Base-by-base conservation (phyloP, 176 grass and related monocot species). In the Eragrostis nindensis region DNA sequence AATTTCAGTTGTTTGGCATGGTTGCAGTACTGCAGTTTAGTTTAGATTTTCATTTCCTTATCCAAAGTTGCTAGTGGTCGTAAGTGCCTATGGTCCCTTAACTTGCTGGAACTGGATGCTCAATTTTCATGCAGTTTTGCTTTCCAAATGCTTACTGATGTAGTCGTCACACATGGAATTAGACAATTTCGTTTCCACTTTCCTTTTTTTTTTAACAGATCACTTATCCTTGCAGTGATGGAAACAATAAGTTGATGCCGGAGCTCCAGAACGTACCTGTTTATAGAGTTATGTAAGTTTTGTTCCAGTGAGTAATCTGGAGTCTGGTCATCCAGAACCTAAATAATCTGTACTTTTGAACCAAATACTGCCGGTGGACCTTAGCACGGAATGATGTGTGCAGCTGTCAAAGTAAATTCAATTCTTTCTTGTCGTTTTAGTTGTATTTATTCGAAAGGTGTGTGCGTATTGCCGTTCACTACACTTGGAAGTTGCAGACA, bases 221-320 rank as follows among this genome's bases (percentile, higher is more conserved):
- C 71, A 15, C n/a, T 47, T 71, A 27, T 81, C 56, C 62, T 76
- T 84, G 87, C 87, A 89, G 87, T 64, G 71, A 12, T 48, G 48
- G 56, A 86, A 59, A 52, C 49, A 82, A 85, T 76, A 85, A 81
- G 66, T 82, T 86, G 78, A 80, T 82, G 87, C 72, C 82, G 83
- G 83, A 82, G 66, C 83, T 66, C 77, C 71, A 81, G 87, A 72
- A 73, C 38, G 26, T 11, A 59, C 55, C 55, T 85, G 77, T 89
- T 81, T 81, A 77, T 89, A 85, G 62, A 55, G 72, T 76, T 39
- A 41, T 11, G 45, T 55, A 46, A 21, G 53, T 85, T 89, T 89
- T 81, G 70, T 76, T 89, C 70, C 77, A 89, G 82, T 48, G 64
- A n/a, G 64, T 77, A 66, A 32, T 62, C 78, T 89, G 64, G 59